Conservation (phyloP, 345 rosid genomes). For the Carallia pectinifolia region DNA sequence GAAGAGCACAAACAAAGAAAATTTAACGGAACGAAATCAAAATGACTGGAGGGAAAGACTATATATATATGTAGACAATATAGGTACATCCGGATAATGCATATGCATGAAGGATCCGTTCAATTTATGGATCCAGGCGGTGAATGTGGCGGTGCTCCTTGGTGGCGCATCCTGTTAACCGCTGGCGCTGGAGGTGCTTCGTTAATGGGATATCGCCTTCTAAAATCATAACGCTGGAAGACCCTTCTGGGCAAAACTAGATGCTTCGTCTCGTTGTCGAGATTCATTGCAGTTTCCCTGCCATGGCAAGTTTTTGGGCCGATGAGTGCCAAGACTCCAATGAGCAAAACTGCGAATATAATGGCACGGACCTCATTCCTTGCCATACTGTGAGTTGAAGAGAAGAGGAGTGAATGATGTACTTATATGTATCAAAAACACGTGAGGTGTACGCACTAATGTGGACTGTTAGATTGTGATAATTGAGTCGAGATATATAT, state of each 20-base stretch:
- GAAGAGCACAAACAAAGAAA: too few species aligned
- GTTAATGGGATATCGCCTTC: neutral
- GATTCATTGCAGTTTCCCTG: neutral
- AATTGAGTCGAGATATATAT: too few species aligned
- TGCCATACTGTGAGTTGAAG: neutral
- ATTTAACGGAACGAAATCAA: too few species aligned
- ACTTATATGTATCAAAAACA: too few species aligned
- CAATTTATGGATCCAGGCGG: neutral
- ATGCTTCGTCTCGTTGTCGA: neutral
- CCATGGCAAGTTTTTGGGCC: neutral
- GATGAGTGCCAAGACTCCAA: neutral
- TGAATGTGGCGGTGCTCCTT: neutral
- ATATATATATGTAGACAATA: too few species aligned
- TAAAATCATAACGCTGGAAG: too few species aligned
- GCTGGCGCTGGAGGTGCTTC: neutral
- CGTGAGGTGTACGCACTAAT: too few species aligned
- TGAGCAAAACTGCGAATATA: neutral
- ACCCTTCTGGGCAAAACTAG: neutral
- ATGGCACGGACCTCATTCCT: neutral
- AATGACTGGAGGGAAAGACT: too few species aligned
- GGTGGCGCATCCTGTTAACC: neutral
- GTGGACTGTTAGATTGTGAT: too few species aligned
- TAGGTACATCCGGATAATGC: too few species aligned
- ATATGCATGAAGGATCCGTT: too few species aligned
- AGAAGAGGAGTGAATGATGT: too few species aligned